Conservation (phyloP, 192 early-diverging fungal genomes). For the Coemansia sp. region DNA sequence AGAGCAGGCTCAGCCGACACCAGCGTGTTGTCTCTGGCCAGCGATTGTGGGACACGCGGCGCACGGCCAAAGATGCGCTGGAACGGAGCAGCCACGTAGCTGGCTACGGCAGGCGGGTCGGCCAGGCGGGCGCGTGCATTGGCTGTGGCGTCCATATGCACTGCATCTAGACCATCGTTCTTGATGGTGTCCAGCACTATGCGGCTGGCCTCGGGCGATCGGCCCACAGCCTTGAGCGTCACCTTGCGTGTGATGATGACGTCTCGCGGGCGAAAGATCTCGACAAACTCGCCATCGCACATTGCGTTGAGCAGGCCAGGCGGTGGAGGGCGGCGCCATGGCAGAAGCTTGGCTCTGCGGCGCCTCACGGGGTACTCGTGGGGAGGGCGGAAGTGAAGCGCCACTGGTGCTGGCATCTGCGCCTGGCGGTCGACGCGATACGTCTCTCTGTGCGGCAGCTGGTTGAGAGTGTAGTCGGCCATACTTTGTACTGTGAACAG, state of each 20-base stretch:
- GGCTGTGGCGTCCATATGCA: conserved; percentile 50
- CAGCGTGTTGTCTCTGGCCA: not conserved
- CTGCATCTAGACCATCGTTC: conserved; percentile 50
- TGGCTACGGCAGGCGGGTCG: conserved; percentile 18
- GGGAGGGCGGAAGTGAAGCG: conserved; percentile 56
- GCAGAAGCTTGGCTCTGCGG: conserved; percentile 14
- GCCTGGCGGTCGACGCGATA: conserved; percentile 63
- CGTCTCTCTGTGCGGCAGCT: conserved; percentile 56
- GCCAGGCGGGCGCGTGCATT: conserved; percentile 18
- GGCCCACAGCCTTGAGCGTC: conserved; percentile 64
- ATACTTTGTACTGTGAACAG: conserved; percentile 62
- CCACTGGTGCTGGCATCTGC: conserved; percentile 60
- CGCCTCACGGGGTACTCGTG: conserved; percentile 40
- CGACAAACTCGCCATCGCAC: conserved; percentile 79
- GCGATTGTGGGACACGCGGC: not conserved
- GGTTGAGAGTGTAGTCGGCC: conserved; percentile 60
- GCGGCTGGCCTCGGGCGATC: conserved; percentile 51
- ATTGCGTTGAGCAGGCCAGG: conserved; percentile 62
- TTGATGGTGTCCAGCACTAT: conserved; percentile 58
- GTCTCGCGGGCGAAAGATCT: conserved; percentile 58
- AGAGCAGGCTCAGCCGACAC: not conserved
- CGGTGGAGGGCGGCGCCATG: conserved; percentile 31
- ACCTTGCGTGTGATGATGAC: conserved; percentile 62
- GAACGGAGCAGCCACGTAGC: conserved; percentile 46
- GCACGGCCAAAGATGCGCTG: conserved; percentile 38